A percentile compares a stretch with the other conserved stretches of the same genome.
phyloP scores from a whole-genome alignment of 139 green algal species.

The Zygnema circumcarinatum region DNA sequence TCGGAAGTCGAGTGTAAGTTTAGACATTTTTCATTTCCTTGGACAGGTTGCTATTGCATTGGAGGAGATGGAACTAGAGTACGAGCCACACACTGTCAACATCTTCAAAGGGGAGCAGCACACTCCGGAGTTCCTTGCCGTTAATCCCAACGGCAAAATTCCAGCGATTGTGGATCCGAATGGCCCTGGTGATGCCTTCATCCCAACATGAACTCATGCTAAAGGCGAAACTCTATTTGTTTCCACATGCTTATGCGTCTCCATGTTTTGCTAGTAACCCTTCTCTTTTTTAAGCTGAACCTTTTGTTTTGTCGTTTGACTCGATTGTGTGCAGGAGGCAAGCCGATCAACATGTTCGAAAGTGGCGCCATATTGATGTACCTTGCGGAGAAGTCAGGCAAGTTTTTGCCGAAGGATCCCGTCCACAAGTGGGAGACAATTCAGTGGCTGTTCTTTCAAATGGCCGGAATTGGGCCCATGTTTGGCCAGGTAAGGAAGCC shows the following conservation, averaged over 20 bases:
- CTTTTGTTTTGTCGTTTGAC: too few relatives aligned
- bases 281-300: too few relatives aligned
- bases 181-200: conserved; percentile 32
- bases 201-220: too few relatives aligned
- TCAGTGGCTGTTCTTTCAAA: conserved; percentile 65
- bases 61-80: conserved; percentile 67
- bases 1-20: too few relatives aligned
- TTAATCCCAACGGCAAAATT: conserved; percentile 72
- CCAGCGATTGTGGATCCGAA: conserved; percentile 63
- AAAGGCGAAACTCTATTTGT: too few relatives aligned
- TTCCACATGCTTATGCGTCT: too few relatives aligned
- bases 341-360: conserved; percentile 63
- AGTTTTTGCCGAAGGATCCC: conserved; percentile 63
- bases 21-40: too few relatives aligned
- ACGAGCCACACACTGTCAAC: conserved; percentile 64
- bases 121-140: conserved; percentile 57
- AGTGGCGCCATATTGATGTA: conserved; percentile 65
- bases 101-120: conserved; percentile 66
- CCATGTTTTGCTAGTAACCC: too few relatives aligned
- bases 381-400: conserved; percentile 63
- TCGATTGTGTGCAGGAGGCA: conserved; percentile 28
- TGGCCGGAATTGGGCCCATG: conserved; percentile 30
- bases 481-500: conserved; percentile 22
- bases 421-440: conserved; percentile 54
- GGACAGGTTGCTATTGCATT: conserved; percentile 46